Percentiles rank a stretch among this genome's conserved stretches.
These are phyloP conservation scores for Stereum hirsutum DNA, from an alignment of 1,284 basidiomycete species.

Conservation along the genomic window DNA sequence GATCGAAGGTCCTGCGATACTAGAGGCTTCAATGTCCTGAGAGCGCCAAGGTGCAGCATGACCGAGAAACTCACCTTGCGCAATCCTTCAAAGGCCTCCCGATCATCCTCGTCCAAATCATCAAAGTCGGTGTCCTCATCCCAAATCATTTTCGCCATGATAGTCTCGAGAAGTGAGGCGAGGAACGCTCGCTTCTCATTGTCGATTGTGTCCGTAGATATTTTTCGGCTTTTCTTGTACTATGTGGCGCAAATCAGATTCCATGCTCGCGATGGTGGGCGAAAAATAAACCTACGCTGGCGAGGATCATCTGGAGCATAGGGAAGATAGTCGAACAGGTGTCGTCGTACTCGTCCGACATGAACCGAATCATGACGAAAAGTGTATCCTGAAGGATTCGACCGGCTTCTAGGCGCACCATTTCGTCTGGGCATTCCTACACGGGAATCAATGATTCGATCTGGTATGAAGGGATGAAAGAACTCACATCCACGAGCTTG, in stretches of 20 bases:
- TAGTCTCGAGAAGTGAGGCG: constrained; percentile 68
- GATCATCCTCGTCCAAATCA: constrained; percentile 86
- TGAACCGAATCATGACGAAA: constrained; percentile 81
- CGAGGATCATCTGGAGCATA: constrained; percentile 68
- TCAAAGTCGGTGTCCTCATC: constrained; percentile 73
- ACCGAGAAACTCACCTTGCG: constrained; percentile 52
- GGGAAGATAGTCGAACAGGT: constrained; percentile 81
- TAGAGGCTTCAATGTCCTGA: not conserved
- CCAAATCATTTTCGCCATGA: constrained; percentile 91
- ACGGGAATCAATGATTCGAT: constrained; percentile 8
- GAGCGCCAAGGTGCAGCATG: constrained; percentile 2
- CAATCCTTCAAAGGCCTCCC: constrained; percentile 76
- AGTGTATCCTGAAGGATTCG: constrained; percentile 63
- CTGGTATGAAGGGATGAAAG: not conserved
- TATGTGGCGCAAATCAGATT: no score
- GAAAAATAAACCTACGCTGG: constrained; percentile 57
- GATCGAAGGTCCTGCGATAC: constrained; percentile 62
- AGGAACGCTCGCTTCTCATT: constrained; percentile 77
- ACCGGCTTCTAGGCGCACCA: constrained; percentile 62
- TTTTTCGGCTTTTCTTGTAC: constrained; percentile 76
- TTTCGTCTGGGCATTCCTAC: constrained; percentile 55
- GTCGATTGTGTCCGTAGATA: constrained; percentile 57
- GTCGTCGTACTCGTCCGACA: constrained; percentile 85
- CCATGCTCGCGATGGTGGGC: no score
- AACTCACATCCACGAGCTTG: constrained; percentile 70